Percentiles rank a stretch among this genome's conserved stretches.
Conservation (phyloP, 1,284 basidiomycete genomes). For the Rhodotorula sp. region DNA sequence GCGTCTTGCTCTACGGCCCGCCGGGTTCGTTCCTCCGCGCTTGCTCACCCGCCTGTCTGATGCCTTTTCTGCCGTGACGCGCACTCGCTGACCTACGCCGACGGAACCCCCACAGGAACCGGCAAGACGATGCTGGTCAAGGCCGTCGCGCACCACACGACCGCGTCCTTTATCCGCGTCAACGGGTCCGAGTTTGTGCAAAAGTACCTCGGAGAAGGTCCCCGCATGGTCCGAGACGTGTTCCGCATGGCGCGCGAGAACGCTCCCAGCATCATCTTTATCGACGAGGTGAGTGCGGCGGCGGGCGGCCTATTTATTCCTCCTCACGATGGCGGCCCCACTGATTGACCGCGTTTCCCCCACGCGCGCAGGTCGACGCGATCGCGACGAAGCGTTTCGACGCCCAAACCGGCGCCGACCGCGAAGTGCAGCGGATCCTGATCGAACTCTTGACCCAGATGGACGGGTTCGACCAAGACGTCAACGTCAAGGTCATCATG, state of each 20-base stretch:
- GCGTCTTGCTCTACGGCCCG: constrained; percentile 88
- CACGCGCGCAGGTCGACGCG: constrained; percentile 73
- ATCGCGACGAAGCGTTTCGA: constrained; percentile 99
- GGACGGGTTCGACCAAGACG: constrained; percentile 99
- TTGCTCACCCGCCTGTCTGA: not conserved
- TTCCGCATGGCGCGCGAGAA: constrained; percentile 98
- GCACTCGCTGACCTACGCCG: too few species aligned
- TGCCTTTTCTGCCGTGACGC: not conserved
- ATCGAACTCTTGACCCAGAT: constrained; percentile 99
- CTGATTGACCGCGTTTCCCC: not conserved
- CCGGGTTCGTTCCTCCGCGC: constrained; percentile 60
- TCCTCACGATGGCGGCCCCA: too few species aligned
- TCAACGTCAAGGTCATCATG: constrained; percentile 99
- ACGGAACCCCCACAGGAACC: too few species aligned
- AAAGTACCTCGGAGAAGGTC: constrained; percentile 98
- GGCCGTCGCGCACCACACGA: constrained; percentile 95
- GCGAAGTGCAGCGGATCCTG: constrained; percentile 97
- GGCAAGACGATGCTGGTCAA: constrained; percentile 99
- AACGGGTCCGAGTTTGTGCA: constrained; percentile 99
- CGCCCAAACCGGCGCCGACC: constrained; percentile 97
- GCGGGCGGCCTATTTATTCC: too few species aligned
- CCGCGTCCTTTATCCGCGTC: constrained; percentile 95
- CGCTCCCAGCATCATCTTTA: constrained; percentile 97
- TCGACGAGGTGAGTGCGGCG: constrained; percentile 54
- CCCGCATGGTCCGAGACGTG: constrained; percentile 99